Base-by-base conservation (phyloP, 352 stramenopile species). In the Blastocystis sp. region DNA sequence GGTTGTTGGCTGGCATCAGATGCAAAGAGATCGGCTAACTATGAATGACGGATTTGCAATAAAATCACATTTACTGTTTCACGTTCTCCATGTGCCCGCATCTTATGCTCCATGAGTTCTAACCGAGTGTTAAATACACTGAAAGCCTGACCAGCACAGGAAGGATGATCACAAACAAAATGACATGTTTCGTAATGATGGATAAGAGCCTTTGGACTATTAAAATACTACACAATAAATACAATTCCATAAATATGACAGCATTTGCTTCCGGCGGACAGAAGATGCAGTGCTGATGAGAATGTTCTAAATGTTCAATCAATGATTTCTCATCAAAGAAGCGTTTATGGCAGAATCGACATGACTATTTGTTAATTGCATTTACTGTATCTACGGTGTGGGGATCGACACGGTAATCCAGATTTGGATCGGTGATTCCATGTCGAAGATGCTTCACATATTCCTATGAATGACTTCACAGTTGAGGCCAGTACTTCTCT, bases 221-320 rank as follows among this genome's bases (percentile, higher is more conserved):
- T 59, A 54, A 80, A 80, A 54, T 80, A 80, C 69, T 80, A 80
- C 3, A 16, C 43, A 43, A 32, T 14, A 37, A 16, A 49, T 11
- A 59, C 6, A 39, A 61, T 35, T 2, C 3, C 11, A 24, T 9
- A 75, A 59, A 35, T 11, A 5, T 59, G 21, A 80, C 69, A 12
- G 69, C 69, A 27, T 80, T 16, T 11, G 42, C 49, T 21, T 80
- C 69, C 27, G 69, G 69, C 9, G 69, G 69, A 21, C 69, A 80
- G 69, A 80, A 80, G 43, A 80, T 80, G 7, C 69, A 80, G 69
- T 61, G 43, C n/a, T 80, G 69, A 39, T 80, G 69, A 5, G 37
- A 59, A 39, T 21, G 32, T 35, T 80, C 69, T 16, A 63, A 19
- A 39, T 80, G 69, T 4, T 27, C 21, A 14, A 54, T 59, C n/a